These are phyloP conservation scores for Boletus coccyginus DNA, from an alignment of 768 basidiomycete genomes.

Conservation along the genomic window DNA sequence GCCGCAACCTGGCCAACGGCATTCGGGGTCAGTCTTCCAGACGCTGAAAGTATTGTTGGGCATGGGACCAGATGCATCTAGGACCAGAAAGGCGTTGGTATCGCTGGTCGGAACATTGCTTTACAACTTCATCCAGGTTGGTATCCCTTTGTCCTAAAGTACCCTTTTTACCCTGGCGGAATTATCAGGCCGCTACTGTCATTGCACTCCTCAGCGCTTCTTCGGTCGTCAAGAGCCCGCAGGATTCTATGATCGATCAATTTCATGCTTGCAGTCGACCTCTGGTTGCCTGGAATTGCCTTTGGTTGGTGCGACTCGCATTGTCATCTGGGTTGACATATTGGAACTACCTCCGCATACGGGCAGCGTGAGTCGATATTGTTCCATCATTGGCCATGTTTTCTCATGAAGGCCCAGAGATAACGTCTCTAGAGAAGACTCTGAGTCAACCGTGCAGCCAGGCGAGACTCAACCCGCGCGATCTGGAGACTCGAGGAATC, in stretches of 20 bases:
- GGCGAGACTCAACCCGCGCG: constrained; percentile 21
- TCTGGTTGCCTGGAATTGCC: constrained; percentile 61
- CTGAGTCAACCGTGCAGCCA: constrained; percentile 23
- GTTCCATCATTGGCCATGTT: background rate
- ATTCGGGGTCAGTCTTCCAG: constrained; percentile 18
- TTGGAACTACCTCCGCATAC: constrained; percentile 51
- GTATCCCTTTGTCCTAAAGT: constrained; percentile 10
- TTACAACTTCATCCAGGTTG: constrained; percentile 55
- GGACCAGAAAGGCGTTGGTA: constrained; percentile 51
- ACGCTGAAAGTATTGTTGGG: constrained; percentile 45
- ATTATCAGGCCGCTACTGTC: constrained; percentile 47
- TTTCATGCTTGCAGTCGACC: constrained; percentile 64
- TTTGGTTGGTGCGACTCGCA: constrained; percentile 58
- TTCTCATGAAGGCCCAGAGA: constrained; percentile 20
- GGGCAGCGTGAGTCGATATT: constrained; percentile 28
- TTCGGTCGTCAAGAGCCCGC: constrained; percentile 46
- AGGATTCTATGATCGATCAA: constrained; percentile 41
- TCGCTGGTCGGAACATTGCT: constrained; percentile 48
- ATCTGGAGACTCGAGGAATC: constrained; percentile 13
- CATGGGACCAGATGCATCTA: constrained; percentile 49
- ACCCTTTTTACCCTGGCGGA: constrained; percentile 1
- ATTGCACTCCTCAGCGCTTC: constrained; percentile 49
- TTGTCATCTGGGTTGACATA: constrained; percentile 48
- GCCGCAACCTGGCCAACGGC: constrained; percentile 5
- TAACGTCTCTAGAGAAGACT: constrained; percentile 26